A percentile compares a stretch with the other conserved stretches of the same genome.
These are phyloP conservation scores for Phytophthora sp. DNA, from an alignment of 352 stramenopile species.

Conservation along the genomic window DNA sequence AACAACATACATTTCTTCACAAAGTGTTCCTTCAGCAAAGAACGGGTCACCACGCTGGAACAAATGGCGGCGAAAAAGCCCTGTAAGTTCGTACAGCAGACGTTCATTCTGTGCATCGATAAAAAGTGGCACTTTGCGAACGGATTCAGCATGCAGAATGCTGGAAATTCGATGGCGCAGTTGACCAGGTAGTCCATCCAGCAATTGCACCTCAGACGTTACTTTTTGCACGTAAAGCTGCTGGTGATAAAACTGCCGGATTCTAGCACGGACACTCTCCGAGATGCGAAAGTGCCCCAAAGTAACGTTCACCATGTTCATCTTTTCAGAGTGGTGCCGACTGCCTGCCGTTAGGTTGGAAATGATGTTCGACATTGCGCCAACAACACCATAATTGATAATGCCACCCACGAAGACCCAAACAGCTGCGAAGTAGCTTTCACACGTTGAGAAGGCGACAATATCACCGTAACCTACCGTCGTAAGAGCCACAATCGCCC, in stretches of 20 bases:
- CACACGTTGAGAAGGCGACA: conserved; percentile 71
- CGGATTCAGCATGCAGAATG: conserved; percentile 71
- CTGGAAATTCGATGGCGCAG: conserved; percentile 74
- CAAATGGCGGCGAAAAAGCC: conserved; percentile 63
- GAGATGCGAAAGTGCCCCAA: conserved; percentile 69
- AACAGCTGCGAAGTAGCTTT: conserved; percentile 68
- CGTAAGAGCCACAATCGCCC: conserved; percentile 74
- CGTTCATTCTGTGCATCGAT: conserved; percentile 57
- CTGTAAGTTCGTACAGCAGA: conserved; percentile 69
- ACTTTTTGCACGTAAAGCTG: conserved; percentile 79
- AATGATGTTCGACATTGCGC: conserved; percentile 82
- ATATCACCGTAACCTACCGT: conserved; percentile 84
- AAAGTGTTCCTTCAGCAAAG: conserved; percentile 63
- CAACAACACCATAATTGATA: conserved; percentile 83
- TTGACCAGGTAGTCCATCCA: conserved; percentile 59
- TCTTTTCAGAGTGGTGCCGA: conserved; percentile 68
- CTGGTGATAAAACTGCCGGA: conserved; percentile 81
- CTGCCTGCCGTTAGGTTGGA: conserved; percentile 67
- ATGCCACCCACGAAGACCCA: conserved; percentile 74
- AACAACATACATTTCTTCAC: conserved; percentile 76
- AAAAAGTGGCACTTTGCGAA: conserved; percentile 69
- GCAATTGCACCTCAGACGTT: conserved; percentile 64
- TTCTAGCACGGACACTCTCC: conserved; percentile 56
- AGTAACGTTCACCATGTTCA: conserved; percentile 73
- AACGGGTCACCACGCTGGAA: conserved; percentile 75